Evolutionary conservation across 2,329 filamentous ascomycete species (phyloP).

Genomic region (Scedosporium dehoogii): DNA sequence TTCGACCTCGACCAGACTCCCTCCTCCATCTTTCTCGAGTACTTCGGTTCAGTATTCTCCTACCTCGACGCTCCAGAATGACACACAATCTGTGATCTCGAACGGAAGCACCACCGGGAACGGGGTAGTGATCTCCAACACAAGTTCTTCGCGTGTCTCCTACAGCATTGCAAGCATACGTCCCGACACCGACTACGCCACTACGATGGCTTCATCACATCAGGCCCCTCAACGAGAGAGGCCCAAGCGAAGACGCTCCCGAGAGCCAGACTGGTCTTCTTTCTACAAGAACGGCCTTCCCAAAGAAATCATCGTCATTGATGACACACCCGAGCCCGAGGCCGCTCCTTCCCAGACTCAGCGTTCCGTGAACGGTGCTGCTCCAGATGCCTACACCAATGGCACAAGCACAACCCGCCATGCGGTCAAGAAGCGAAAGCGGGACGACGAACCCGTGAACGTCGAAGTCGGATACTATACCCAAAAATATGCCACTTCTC

Average conservation of each 20-base stretch:
- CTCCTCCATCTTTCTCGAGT: slow-evolving; percentile 18
- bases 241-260: slow-evolving; percentile 46
- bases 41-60: slow-evolving; percentile 6
- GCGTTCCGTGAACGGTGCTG: not conserved
- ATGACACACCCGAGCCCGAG: slow-evolving; percentile 57
- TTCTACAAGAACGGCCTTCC: slow-evolving; percentile 79
- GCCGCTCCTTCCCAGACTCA: slow-evolving; percentile 11
- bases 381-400: slow-evolving; percentile 9
- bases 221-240: slow-evolving; percentile 6
- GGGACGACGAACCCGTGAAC: slow-evolving; percentile 41
- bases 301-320: slow-evolving; percentile 78
- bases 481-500: slow-evolving; percentile 55
- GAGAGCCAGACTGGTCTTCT: slow-evolving; percentile 64
- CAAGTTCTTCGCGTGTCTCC: slow-evolving; percentile 16
- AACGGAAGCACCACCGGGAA: not conserved
- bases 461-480: slow-evolving; percentile 64
- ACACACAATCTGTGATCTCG: slow-evolving; percentile 5
- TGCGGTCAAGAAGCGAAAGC: slow-evolving; percentile 66
- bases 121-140: slow-evolving; percentile 6
- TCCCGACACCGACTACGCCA: not conserved
- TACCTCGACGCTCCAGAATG: not conserved
- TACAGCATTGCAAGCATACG: slow-evolving; percentile 13
- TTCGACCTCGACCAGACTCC: slow-evolving; percentile 24
- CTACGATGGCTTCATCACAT: slow-evolving; percentile 1
- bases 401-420: slow-evolving; percentile 29